Evolutionary conservation across 2,329 filamentous ascomycete genomes (phyloP), one percentile per base, ranked within the genome.

Genomic region (Arthrobotrys pseudoclavata): DNA sequence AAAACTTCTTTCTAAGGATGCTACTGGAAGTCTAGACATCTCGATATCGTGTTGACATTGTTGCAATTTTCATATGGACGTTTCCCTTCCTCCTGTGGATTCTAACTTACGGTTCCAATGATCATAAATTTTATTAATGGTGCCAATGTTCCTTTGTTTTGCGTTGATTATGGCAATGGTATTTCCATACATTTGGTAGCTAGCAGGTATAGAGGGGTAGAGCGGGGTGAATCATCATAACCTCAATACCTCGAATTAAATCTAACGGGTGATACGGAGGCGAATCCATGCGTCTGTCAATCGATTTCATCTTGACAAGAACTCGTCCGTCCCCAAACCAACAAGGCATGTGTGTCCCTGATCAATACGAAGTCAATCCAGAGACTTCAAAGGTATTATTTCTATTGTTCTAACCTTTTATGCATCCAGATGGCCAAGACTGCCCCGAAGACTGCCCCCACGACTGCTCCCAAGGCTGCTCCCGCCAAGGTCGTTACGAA

Each of bases 11-110:
- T 29, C 42, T 71, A 42, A 52, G 5, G 34, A 40, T 42, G 7
- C 1, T 50, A 24, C 20, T 50, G 20, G 2, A 26, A 34, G 29
- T 9, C n/a, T 7, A 22, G 18, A n/a, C n/a, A n/a, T 24, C 3
- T 37, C 1, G 31, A 60, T 57, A 13, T 64, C 68, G 68, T 63
- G 68, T 71, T 71, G 68, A 31, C 0, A 13, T 18, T 71, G 68
- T 71, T 71, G 68, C 24, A 71, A 64, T 71, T 71, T 63, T 45
- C n/a, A n/a, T 47, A 47, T 48, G 50, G 40, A 48, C 50, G 48
- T 48, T 42, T 20, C 52, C 4, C 13, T 45, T 42, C 3, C 15
- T 3, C 37, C 13, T 42, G 13, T 45, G 42, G n/a, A 20, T 20
- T 20, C n/a, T 2, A 45, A 20, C 13, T 42, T 45, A 20, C 7